Conservation (phyloP, 306 rosid genomes). For the Pyrus betulifolia region DNA sequence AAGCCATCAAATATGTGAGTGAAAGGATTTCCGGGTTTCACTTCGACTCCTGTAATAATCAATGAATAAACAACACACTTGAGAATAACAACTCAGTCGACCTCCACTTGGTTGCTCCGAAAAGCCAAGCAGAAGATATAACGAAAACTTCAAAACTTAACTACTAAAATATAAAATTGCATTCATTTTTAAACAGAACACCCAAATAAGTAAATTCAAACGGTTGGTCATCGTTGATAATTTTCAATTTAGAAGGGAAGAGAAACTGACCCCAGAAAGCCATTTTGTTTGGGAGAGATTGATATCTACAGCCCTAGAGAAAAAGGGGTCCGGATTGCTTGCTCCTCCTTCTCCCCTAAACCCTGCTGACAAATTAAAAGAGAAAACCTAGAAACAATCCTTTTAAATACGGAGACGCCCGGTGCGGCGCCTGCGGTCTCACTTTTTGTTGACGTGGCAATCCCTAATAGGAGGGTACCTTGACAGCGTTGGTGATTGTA, state of each 20-base stretch:
- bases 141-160: no score
- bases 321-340: not conserved
- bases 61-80: not conserved
- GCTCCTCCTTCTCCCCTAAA: not conserved
- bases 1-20: slow-evolving; percentile 37
- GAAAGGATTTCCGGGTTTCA: slow-evolving; percentile 78
- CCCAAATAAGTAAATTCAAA: no score
- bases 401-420: not conserved
- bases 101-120: not conserved
- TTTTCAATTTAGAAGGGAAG: no score
- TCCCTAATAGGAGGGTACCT: not conserved
- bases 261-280: no score
- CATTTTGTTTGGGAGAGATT: no score
- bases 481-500: no score
- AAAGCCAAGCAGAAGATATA: no score
- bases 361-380: not conserved
- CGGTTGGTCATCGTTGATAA: no score
- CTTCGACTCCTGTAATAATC: slow-evolving; percentile 53
- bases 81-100: not conserved
- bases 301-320: no score
- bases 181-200: no score
- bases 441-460: not conserved
- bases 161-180: no score
- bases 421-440: not conserved
- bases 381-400: not conserved